These are phyloP conservation scores for Melanogaster broomeanus DNA, from an alignment of 768 basidiomycete species.

Conservation along the genomic window DNA sequence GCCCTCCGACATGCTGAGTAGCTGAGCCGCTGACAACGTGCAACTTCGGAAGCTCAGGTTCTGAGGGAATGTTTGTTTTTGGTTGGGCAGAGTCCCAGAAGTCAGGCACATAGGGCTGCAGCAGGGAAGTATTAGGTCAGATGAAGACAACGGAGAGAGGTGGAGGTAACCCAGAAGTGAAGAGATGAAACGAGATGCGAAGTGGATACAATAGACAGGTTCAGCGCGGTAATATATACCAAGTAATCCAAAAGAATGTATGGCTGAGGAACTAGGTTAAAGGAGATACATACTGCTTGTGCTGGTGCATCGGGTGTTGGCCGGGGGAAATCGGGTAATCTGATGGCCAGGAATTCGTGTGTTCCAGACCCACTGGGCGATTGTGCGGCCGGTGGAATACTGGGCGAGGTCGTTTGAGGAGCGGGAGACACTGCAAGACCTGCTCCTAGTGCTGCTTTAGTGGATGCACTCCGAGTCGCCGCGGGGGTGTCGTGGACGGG, in stretches of 20 bases:
- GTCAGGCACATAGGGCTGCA: conserved; percentile 61
- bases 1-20: conserved; percentile 50
- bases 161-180: conserved; percentile 2
- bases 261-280: background rate
- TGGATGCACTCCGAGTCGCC: conserved; percentile 29
- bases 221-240: background rate
- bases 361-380: conserved; percentile 13
- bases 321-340: conserved; percentile 56
- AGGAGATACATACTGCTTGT: conserved; percentile 55
- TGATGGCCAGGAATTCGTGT: conserved; percentile 46
- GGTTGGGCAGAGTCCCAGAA: conserved; percentile 54
- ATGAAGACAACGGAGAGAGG: conserved; percentile 7
- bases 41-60: conserved; percentile 44
- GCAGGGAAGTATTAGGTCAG: conserved; percentile 1
- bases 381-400: conserved; percentile 42
- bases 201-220: background rate
- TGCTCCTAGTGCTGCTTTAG: conserved; percentile 10
- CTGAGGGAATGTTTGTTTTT: conserved; percentile 29
- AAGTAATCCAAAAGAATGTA: background rate
- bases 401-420: conserved; percentile 38
- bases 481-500: conserved; percentile 22
- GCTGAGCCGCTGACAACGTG: conserved; percentile 49
- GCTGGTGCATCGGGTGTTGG: conserved; percentile 44
- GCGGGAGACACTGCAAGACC: conserved; percentile 28
- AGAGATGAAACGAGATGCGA: conserved; percentile 9